Conservation (phyloP, 306 rosid species). For the Phaseolus lunatus region DNA sequence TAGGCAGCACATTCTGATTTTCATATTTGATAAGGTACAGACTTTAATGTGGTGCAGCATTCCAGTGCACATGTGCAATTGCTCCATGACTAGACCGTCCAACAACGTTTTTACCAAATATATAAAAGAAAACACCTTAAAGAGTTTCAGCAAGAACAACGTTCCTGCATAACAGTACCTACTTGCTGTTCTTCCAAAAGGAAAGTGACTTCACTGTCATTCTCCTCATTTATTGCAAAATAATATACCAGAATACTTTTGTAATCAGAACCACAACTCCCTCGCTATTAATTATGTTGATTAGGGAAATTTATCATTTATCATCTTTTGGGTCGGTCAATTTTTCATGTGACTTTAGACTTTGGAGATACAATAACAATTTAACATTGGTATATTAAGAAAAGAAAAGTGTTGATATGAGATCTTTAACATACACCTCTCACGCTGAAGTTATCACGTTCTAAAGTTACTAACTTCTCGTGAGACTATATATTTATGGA, state of each 20-base stretch:
- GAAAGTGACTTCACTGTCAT: slow-evolving; percentile 9
- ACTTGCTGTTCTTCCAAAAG: background rate
- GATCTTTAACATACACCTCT: too few relatives aligned
- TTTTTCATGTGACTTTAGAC: background rate
- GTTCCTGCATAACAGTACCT: background rate
- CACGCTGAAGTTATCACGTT: too few relatives aligned
- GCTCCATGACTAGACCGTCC: slow-evolving; percentile 4
- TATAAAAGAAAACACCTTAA: background rate
- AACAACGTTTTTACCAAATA: background rate
- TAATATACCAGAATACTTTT: background rate
- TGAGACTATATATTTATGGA: too few relatives aligned
- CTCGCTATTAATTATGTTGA: too few relatives aligned
- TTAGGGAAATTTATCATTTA: too few relatives aligned
- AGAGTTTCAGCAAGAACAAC: background rate
- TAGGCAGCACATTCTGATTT: background rate
- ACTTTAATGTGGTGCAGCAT: background rate
- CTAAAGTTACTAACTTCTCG: too few relatives aligned
- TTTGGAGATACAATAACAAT: background rate
- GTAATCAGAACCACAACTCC: too few relatives aligned
- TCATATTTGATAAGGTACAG: background rate
- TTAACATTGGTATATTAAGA: too few relatives aligned
- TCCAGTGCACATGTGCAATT: background rate
- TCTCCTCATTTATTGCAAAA: background rate
- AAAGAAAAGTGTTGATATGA: too few relatives aligned
- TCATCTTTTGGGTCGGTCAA: background rate